Percentiles rank a stretch among this genome's conserved stretches.
Conservation (phyloP, 768 basidiomycete genomes). For the Paxillus ammoniavirescens region DNA sequence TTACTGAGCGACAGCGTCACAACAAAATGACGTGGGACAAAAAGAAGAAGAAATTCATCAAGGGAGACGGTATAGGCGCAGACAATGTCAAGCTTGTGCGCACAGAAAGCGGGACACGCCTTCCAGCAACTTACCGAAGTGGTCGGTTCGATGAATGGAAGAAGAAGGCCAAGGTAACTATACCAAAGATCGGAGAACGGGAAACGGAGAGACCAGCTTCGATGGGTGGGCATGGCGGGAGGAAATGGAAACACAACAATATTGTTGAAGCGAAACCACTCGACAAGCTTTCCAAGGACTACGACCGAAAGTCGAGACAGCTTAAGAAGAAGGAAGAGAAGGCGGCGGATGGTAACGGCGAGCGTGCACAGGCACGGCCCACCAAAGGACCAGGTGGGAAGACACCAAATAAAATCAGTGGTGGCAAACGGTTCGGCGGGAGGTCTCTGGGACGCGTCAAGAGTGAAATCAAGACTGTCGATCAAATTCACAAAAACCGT, state of each 20-base stretch:
- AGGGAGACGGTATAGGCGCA: constrained; percentile 80
- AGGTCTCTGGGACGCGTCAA: constrained; percentile 67
- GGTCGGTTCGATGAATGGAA: constrained; percentile 98
- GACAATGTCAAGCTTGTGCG: constrained; percentile 94
- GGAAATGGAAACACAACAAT: constrained; percentile 74
- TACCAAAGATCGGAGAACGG: constrained; percentile 82
- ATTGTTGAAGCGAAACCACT: constrained; percentile 66
- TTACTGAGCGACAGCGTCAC: constrained; percentile 58
- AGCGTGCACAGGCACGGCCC: constrained; percentile 16
- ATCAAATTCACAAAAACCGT: constrained; percentile 82
- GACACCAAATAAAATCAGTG: constrained; percentile 28
- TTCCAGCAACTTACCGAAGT: constrained; percentile 90
- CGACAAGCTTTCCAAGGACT: constrained; percentile 69
- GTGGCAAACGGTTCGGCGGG: constrained; percentile 47
- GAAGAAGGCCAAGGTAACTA: constrained; percentile 62
- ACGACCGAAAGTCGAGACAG: constrained; percentile 70
- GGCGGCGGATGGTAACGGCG: constrained; percentile 24
- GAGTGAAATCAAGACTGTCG: constrained; percentile 81
- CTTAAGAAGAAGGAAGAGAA: constrained; percentile 53
- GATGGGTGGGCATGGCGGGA: constrained; percentile 40
- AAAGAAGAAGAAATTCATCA: constrained; percentile 92
- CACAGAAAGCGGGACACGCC: constrained; percentile 86
- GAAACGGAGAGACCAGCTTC: constrained; percentile 48
- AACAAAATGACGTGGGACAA: constrained; percentile 82
- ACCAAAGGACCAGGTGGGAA: constrained; percentile 30